Evolutionary conservation across 78 protist species (phyloP).

Genomic region (Speleostelium caveatum): DNA sequence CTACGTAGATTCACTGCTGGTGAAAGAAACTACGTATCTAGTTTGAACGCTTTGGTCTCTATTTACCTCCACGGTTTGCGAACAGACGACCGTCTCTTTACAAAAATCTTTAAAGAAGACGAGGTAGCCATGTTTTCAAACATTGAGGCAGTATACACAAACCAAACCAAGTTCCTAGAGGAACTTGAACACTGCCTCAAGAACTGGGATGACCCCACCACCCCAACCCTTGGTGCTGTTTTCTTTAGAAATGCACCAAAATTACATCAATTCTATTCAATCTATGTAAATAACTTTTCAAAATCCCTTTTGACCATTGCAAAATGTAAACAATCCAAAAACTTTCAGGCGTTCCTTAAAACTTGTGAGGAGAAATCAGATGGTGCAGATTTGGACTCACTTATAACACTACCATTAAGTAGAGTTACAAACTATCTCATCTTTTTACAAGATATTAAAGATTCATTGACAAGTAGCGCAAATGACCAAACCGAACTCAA

Average conservation of each 20-base stretch:
- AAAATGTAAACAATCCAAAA: slow-evolving; percentile 63
- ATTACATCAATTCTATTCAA: slow-evolving; percentile 36
- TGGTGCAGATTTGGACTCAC: slow-evolving; percentile 56
- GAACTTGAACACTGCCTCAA: slow-evolving; percentile 37
- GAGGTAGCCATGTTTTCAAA: slow-evolving; percentile 62
- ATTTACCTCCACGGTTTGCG: slow-evolving; percentile 42
- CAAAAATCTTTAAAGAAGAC: slow-evolving; percentile 63
- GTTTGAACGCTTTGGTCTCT: slow-evolving; percentile 17
- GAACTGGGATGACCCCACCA: slow-evolving; percentile 25
- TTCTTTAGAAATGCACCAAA: slow-evolving; percentile 40
- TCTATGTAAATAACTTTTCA: slow-evolving; percentile 50
- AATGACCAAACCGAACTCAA: slow-evolving; percentile 29
- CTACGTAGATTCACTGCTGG: slow-evolving; percentile 40
- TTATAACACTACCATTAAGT: slow-evolving; percentile 37
- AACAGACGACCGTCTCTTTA: slow-evolving; percentile 67
- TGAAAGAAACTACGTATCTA: slow-evolving; percentile 34
- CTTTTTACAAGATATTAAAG: slow-evolving; percentile 24
- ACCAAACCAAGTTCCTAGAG: slow-evolving; percentile 60
- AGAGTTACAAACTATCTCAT: slow-evolving; percentile 38
- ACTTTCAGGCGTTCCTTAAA: slow-evolving; percentile 64
- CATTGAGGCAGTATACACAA: slow-evolving; percentile 26
- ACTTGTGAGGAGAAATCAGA: slow-evolving; percentile 69
- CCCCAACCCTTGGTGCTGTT: slow-evolving; percentile 21
- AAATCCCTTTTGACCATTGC: slow-evolving; percentile 23
- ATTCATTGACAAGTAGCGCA: not conserved